phyloP scores from a whole-genome alignment of 2,329 filamentous ascomycete species.

The Pseudopyricularia cyperi region DNA sequence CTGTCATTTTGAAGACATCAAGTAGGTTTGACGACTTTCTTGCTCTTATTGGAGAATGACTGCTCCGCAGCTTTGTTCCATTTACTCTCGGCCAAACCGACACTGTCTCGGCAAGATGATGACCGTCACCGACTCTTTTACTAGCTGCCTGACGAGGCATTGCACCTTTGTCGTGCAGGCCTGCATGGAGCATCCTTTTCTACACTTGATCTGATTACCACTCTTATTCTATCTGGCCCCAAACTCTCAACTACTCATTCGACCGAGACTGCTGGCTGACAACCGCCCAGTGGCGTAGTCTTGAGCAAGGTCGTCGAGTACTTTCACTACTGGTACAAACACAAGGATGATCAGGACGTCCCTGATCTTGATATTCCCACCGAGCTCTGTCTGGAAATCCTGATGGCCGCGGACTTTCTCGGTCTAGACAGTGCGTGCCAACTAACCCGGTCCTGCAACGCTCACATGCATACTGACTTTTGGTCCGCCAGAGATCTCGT shows the following conservation, averaged over 20 bases:
- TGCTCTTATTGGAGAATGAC: not conserved
- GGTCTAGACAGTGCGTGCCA: slow-evolving; percentile 46
- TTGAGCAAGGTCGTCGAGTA: slow-evolving; percentile 76
- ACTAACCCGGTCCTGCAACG: too few relatives aligned
- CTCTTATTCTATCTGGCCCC: not conserved
- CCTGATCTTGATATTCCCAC: slow-evolving; percentile 71
- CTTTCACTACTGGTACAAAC: slow-evolving; percentile 69
- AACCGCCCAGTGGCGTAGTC: slow-evolving; percentile 45
- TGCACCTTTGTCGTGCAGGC: slow-evolving; percentile 4
- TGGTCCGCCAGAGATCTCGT: not conserved
- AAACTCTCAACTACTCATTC: not conserved
- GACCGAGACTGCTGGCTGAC: not conserved
- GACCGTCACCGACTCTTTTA: slow-evolving; percentile 9
- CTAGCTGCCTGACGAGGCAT: slow-evolving; percentile 5
- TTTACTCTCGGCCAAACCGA: slow-evolving; percentile 2
- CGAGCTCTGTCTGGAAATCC: slow-evolving; percentile 63
- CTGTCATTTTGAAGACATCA: slow-evolving; percentile 60
- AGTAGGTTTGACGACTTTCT: slow-evolving; percentile 33
- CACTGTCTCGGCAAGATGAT: slow-evolving; percentile 17
- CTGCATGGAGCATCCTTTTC: slow-evolving; percentile 1
- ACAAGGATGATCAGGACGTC: slow-evolving; percentile 57
- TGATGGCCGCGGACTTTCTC: slow-evolving; percentile 67
- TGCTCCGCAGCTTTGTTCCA: slow-evolving; percentile 1
- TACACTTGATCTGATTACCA: slow-evolving; percentile 14
- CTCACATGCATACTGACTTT: not conserved